Evolutionary conservation across 2,329 filamentous ascomycete species (phyloP), one percentile per base, ranked within the genome.

Genomic region (Xylaria digitata): DNA sequence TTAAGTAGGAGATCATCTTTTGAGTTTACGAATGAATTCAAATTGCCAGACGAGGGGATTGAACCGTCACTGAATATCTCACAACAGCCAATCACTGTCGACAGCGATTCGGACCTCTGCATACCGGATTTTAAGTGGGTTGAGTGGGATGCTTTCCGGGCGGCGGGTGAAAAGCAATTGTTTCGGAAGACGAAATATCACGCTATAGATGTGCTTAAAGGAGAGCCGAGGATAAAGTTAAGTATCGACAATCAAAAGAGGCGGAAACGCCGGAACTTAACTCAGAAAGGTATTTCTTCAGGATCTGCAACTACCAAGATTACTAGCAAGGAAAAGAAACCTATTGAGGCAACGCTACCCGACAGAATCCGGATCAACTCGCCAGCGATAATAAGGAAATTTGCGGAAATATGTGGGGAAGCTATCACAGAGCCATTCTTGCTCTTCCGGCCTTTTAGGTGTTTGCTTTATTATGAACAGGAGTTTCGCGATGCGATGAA

Each of bases 311-410:
- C 49, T 26, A 9, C 7, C 9, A 26, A 45, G 9, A 4, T 37
- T 13, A 17, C 42, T n/a, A 40, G 8, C 15, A 37, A 49, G 2
- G 15, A 34, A 17, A 13, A 11, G 15, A 23, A 54, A 32, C 17
- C 37, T n/a, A 21, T 30, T 21, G 13, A 49, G 5, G 21, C 8
- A 21, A 4, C 21, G 4, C 32, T 64, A 5, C 54, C 61, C 2
- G 61, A 64, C 4, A 64, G 61, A 58, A 64, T 64, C 7, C 54
- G 61, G 2, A 54, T 59, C 15, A 64, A 59, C 32, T 54, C 54
- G 1, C 54, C 55, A 1, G 49, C 32, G 1, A 53, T 64, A 1
- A 58, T 64, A 40, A 37, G 17, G 2, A 40, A 32, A 42, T 64
- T 64, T 4, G 1, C 46, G 0, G 54, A 52, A 17, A 58, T 63